These are phyloP conservation scores for Xylariaceae sp. DNA, from an alignment of 2,329 filamentous ascomycete genomes.

Conservation along the genomic window DNA sequence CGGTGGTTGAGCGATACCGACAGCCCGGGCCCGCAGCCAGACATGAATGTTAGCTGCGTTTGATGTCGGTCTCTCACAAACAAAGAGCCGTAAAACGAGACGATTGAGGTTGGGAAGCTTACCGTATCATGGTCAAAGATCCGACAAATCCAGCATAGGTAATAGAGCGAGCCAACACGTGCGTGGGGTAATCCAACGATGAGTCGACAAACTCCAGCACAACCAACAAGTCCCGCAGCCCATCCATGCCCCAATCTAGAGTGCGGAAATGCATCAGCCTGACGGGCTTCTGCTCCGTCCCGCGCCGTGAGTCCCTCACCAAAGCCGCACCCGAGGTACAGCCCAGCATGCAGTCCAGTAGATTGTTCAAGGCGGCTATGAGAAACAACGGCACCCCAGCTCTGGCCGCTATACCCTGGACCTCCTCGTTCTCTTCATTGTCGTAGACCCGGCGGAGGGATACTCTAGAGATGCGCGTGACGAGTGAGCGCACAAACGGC, in stretches of 20 bases:
- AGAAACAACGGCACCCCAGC: slow-evolving; percentile 54
- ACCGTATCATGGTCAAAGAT: slow-evolving; percentile 46
- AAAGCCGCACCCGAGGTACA: slow-evolving; percentile 52
- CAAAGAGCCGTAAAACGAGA: not conserved
- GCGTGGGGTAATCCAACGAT: slow-evolving; percentile 23
- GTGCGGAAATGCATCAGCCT: slow-evolving; percentile 53
- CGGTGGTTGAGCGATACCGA: slow-evolving; percentile 50
- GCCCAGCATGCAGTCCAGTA: slow-evolving; percentile 61
- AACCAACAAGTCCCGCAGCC: slow-evolving; percentile 45
- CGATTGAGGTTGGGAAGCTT: slow-evolving; percentile 11
- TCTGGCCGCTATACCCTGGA: slow-evolving; percentile 52
- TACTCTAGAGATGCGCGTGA: slow-evolving; percentile 27
- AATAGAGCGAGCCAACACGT: slow-evolving; percentile 43
- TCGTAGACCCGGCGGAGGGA: slow-evolving; percentile 46
- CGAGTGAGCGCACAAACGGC: slow-evolving; percentile 18
- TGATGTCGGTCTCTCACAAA: not conserved
- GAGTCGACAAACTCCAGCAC: slow-evolving; percentile 46
- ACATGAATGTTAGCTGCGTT: slow-evolving; percentile 1
- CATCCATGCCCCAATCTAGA: slow-evolving; percentile 53
- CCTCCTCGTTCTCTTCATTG: slow-evolving; percentile 56
- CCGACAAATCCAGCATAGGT: slow-evolving; percentile 51
- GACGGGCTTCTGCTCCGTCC: slow-evolving; percentile 20
- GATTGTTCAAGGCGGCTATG: slow-evolving; percentile 58
- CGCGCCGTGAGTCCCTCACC: slow-evolving; percentile 22
- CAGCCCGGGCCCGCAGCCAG: slow-evolving; percentile 33